Percentiles rank a stretch among this genome's conserved stretches.
phyloP scores from a whole-genome alignment of 768 basidiomycete genomes.

The Agrocybe pediades region DNA sequence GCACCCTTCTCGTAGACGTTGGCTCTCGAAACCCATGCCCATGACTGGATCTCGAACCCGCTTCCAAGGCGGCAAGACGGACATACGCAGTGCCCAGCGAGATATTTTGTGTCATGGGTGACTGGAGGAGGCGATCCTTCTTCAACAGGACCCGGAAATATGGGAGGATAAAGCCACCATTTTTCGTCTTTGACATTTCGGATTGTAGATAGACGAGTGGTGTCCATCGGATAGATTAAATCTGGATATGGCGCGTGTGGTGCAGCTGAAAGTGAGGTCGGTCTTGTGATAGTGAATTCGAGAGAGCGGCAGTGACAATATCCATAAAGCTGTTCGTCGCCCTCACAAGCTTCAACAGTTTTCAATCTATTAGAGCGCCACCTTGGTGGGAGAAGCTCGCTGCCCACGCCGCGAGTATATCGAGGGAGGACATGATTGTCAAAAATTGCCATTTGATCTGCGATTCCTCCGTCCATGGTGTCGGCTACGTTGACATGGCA shows the following conservation, averaged over 20 bases:
- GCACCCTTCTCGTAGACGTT: constrained; percentile 25
- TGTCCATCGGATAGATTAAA: constrained; percentile 21
- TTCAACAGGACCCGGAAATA: no score
- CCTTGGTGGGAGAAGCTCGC: constrained; percentile 18
- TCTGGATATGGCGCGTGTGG: constrained; percentile 26
- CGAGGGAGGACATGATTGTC: constrained; percentile 21
- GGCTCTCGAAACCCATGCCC: constrained; percentile 25
- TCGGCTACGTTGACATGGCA: constrained; percentile 27
- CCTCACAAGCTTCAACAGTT: background rate
- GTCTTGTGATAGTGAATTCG: constrained; percentile 24
- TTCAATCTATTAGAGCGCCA: constrained; percentile 19
- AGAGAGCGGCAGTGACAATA: constrained; percentile 29
- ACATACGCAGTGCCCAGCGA: constrained; percentile 32
- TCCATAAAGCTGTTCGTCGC: constrained; percentile 14
- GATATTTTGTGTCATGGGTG: constrained; percentile 24
- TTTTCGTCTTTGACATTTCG: constrained; percentile 26
- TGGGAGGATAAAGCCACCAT: constrained; percentile 27
- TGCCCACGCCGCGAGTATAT: constrained; percentile 14
- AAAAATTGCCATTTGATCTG: constrained; percentile 22
- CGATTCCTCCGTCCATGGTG: constrained; percentile 33
- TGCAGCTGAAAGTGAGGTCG: constrained; percentile 16
- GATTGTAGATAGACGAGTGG: constrained; percentile 21
- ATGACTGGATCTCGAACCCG: constrained; percentile 28
- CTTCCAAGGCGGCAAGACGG: constrained; percentile 24
- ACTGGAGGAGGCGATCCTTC: no score